phyloP scores from a whole-genome alignment of 306 rosid species.

The Vigna angularis region DNA sequence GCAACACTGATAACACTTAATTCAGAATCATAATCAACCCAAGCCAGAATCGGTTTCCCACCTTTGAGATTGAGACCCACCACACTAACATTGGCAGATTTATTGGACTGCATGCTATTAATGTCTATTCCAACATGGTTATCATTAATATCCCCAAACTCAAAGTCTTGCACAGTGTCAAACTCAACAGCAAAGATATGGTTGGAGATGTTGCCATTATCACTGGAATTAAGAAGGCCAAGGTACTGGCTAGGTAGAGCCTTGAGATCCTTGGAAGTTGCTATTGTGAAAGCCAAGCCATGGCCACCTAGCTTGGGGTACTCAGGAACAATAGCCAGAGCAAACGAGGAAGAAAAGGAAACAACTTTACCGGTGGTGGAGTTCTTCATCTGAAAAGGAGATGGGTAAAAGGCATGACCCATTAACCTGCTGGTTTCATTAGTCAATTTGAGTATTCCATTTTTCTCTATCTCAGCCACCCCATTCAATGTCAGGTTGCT shows the following conservation, averaged over 20 bases:
- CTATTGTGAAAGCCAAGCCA: slow-evolving; percentile 77
- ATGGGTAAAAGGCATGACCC: slow-evolving; percentile 66
- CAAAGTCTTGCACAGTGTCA: slow-evolving; percentile 86
- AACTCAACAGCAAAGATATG: slow-evolving; percentile 85
- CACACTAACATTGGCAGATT: slow-evolving; percentile 56
- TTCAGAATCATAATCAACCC: slow-evolving; percentile 80
- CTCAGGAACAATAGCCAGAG: slow-evolving; percentile 70
- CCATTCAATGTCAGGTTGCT: slow-evolving; percentile 65
- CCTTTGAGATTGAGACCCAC: slow-evolving; percentile 58
- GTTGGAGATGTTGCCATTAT: slow-evolving; percentile 66
- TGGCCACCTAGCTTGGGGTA: slow-evolving; percentile 90
- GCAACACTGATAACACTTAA: slow-evolving; percentile 52
- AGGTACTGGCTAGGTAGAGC: slow-evolving; percentile 83
- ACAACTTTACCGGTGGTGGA: slow-evolving; percentile 58
- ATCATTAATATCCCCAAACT: slow-evolving; percentile 81
- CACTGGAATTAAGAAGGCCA: slow-evolving; percentile 69
- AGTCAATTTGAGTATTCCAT: slow-evolving; percentile 68
- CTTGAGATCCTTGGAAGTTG: slow-evolving; percentile 55
- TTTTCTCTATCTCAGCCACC: slow-evolving; percentile 54
- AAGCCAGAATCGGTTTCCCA: slow-evolving; percentile 66
- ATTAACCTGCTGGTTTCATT: slow-evolving; percentile 66
- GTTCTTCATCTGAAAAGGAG: slow-evolving; percentile 67
- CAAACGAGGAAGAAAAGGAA: slow-evolving; percentile 81
- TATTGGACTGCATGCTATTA: slow-evolving; percentile 66
- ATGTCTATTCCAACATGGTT: slow-evolving; percentile 83